Conservation (phyloP, 495 filamentous ascomycete species). For the Penicillium fimorum region DNA sequence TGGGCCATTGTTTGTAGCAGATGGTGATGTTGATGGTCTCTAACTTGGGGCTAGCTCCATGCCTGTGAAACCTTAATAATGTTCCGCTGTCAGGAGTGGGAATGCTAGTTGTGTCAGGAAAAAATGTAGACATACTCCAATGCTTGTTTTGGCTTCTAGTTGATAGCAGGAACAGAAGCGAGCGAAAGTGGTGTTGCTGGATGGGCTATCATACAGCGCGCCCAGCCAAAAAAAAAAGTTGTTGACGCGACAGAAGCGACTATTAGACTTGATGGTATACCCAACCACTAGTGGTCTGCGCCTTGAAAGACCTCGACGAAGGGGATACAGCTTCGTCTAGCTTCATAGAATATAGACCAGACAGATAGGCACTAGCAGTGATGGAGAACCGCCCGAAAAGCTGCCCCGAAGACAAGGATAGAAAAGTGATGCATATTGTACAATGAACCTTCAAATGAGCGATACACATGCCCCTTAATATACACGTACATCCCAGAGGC, state of each 20-base stretch:
- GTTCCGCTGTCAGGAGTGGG: neutral
- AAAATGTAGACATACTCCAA: neutral
- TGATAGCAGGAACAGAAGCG: neutral
- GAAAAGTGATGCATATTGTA: conserved; percentile 27
- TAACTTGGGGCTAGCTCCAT: too few relatives aligned
- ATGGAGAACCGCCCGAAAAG: neutral
- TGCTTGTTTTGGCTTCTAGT: neutral
- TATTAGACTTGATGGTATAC: neutral
- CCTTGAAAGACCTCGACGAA: neutral
- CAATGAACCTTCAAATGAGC: conserved; percentile 11
- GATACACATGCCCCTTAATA: conserved; percentile 17
- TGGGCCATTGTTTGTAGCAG: too few relatives aligned
- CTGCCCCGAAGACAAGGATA: neutral
- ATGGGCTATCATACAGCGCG: neutral
- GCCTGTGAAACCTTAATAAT: neutral
- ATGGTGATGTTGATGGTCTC: neutral
- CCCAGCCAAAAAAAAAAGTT: neutral
- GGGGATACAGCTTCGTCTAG: neutral
- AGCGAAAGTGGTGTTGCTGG: neutral
- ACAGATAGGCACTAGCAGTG: neutral
- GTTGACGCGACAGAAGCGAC: neutral
- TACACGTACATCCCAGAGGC: conserved; percentile 20
- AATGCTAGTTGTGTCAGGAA: neutral
- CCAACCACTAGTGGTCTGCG: neutral
- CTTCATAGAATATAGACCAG: neutral